These are phyloP conservation scores for Lonicera japonica DNA, from an alignment of 129 eudicot genomes.

Conservation along the genomic window DNA sequence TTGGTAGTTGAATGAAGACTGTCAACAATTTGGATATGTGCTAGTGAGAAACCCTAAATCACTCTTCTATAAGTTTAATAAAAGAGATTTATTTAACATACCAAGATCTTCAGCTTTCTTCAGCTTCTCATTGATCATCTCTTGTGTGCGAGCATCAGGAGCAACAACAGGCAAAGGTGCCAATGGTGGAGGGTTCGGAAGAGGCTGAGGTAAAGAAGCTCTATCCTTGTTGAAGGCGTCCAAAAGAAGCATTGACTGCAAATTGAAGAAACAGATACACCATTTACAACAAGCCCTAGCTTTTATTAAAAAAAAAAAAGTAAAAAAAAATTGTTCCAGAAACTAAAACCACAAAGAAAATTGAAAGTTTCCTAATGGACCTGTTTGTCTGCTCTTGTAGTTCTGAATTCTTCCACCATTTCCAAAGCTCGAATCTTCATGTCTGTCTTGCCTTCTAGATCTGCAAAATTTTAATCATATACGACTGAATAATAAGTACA, in stretches of 20 bases:
- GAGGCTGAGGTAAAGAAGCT: conserved; percentile 92
- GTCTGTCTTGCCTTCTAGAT: conserved; percentile 90
- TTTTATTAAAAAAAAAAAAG: no score
- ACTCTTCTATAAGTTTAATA: not conserved
- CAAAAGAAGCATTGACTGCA: conserved; percentile 79
- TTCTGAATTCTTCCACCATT: conserved; percentile 73
- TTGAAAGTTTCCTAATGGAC: conserved; percentile 16
- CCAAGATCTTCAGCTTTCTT: conserved; percentile 98
- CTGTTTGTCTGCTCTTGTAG: conserved; percentile 94
- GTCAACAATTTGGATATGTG: not conserved
- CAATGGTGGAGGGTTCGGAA: conserved; percentile 66
- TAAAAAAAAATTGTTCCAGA: not conserved
- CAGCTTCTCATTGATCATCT: conserved; percentile 91
- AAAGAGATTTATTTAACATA: conserved; percentile 21
- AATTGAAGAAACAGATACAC: conserved; percentile 13
- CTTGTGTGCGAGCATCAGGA: conserved; percentile 92
- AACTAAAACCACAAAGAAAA: not conserved
- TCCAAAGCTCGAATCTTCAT: conserved; percentile 82
- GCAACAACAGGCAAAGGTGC: conserved; percentile 65
- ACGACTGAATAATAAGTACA: not conserved
- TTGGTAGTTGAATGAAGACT: not conserved
- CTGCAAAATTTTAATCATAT: conserved; percentile 21
- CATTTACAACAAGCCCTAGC: not conserved
- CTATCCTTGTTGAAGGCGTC: conserved; percentile 97
- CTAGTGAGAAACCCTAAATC: not conserved